phyloP scores from a whole-genome alignment of 768 basidiomycete genomes.

The Lactarius tabidus region DNA sequence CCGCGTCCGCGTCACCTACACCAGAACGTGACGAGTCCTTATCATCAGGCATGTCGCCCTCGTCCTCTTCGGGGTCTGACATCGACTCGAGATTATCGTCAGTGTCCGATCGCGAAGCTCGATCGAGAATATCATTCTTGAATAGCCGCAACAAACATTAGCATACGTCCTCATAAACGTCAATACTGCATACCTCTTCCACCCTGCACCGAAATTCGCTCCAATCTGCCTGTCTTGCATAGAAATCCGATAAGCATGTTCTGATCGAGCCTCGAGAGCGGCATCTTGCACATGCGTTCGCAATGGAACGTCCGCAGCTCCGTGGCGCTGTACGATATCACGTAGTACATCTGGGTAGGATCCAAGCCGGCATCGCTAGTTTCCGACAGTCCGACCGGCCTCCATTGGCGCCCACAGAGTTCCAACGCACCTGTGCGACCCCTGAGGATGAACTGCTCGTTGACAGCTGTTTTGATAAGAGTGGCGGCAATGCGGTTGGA shows the following conservation, averaged over 20 bases:
- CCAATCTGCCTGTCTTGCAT: slow-evolving; percentile 82
- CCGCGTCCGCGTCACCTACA: too few relatives aligned
- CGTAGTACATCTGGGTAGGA: slow-evolving; percentile 56
- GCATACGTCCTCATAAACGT: slow-evolving; percentile 5
- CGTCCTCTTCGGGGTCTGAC: too few relatives aligned
- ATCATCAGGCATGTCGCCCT: slow-evolving; percentile 51
- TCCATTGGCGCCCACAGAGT: slow-evolving; percentile 36
- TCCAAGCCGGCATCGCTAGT: slow-evolving; percentile 32
- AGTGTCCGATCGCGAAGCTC: slow-evolving; percentile 76
- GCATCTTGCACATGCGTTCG: slow-evolving; percentile 94
- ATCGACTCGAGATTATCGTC: slow-evolving; percentile 80
- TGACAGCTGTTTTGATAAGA: slow-evolving; percentile 61
- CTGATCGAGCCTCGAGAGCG: slow-evolving; percentile 83
- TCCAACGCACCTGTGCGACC: slow-evolving; percentile 33
- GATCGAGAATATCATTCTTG: slow-evolving; percentile 68
- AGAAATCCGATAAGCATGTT: slow-evolving; percentile 97
- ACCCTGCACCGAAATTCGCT: slow-evolving; percentile 70
- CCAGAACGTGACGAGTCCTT: slow-evolving; percentile 32
- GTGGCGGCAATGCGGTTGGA: slow-evolving; percentile 58
- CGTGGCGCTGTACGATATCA: slow-evolving; percentile 61
- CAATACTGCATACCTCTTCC: slow-evolving; percentile 58
- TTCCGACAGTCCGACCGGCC: slow-evolving; percentile 26
- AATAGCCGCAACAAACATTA: slow-evolving; percentile 37
- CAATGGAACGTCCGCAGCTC: slow-evolving; percentile 93
- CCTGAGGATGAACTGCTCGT: slow-evolving; percentile 35